Evolutionary conservation across 495 filamentous ascomycete species (phyloP), one percentile per base, ranked within the genome.

Genomic region (Trichoderma erinaceum): DNA sequence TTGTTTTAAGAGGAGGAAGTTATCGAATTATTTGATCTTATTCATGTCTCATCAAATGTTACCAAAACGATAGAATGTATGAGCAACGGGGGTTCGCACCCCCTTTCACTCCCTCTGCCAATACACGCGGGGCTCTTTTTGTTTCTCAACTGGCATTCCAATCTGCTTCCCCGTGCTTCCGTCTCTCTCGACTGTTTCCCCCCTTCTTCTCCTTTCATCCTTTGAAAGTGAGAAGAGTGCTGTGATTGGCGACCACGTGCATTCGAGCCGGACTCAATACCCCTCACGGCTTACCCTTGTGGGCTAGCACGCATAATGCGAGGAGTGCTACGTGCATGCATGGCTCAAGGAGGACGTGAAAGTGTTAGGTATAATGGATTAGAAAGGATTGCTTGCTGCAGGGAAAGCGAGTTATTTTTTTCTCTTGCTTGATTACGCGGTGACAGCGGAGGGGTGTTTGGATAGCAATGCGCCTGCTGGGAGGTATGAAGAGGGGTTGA

Each of bases 71-170:
- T 61, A 61, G 56, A 61, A 29, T 61, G 56, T 61, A 61, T 25
- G 56, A 61, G 56, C 56, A 61, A 61, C 16, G 56, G 56, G 56
- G 56, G 56, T 61, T 61, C 56, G 27, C 56, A 61, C 56, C 56
- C 56, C 56, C 56, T 61, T 61, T 61, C 56, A 61, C 56, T 61
- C 56, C 56, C 56, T 61, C 56, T 61, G 56, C 56, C 56, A 21
- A 38, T 61, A 61, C 56, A 61, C 56, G 56, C 27, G 56, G 56
- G 56, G 56, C 27, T 29, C 25, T 56, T 38, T 10, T 61, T 61
- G 56, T 21, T 32, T 32, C 25, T 61, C 56, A 27, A 61, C 27
- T 61, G 56, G 56, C 23, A 61, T 61, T 23, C 56, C 27, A 32
- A 15, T 15, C 16, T 48, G 13, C 10, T 21, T 32, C 23, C 23